Evolutionary conservation across 2,329 filamentous ascomycete species (phyloP).

Genomic region (Arthrobotrys sphaeroides): DNA sequence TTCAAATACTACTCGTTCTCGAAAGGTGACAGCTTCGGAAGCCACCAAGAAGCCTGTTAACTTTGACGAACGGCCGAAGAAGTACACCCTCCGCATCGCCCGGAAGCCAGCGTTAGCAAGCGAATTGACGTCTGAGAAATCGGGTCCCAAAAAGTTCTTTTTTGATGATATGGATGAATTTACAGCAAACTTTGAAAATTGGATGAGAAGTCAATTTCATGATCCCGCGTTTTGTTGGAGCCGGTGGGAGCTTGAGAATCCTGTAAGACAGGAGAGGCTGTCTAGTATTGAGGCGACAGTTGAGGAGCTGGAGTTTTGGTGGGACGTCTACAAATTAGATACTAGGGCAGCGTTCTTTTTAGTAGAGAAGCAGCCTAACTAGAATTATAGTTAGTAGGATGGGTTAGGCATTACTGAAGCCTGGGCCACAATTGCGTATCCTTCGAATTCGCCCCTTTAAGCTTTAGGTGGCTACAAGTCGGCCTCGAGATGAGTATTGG

Average conservation of each 20-base stretch:
- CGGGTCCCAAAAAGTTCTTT: not conserved
- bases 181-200: constrained; percentile 1
- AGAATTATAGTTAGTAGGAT: no score
- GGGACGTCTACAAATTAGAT: not conserved
- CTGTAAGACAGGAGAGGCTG: not conserved
- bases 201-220: constrained; percentile 9
- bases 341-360: not conserved
- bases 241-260: not conserved
- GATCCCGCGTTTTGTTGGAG: constrained; percentile 23
- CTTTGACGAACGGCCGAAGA: not conserved
- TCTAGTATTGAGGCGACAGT: not conserved
- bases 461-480: no score
- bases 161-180: constrained; percentile 21
- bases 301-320: not conserved
- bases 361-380: not conserved
- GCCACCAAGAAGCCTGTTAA: not conserved
- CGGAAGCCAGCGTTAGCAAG: not conserved
- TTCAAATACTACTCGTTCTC: not conserved
- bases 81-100: not conserved
- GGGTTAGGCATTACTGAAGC: not conserved
- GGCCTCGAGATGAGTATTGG: no score
- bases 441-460: no score
- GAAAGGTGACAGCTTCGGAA: not conserved
- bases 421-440: no score
- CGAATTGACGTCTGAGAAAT: not conserved